These are phyloP conservation scores for Sutorius eximius DNA, from an alignment of 1,284 basidiomycete species.

Conservation along the genomic window DNA sequence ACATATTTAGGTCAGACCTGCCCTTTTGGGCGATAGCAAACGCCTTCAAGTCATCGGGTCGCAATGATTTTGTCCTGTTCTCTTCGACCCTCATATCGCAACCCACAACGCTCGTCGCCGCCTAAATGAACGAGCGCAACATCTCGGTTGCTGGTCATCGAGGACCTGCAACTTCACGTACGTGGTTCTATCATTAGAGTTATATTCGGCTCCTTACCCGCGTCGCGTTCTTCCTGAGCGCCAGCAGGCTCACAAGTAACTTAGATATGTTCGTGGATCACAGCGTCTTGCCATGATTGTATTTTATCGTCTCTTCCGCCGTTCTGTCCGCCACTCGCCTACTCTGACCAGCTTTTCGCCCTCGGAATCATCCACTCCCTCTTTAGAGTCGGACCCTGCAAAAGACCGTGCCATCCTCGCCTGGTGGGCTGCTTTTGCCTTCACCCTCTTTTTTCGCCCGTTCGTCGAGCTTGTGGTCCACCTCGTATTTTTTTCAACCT, in stretches of 20 bases:
- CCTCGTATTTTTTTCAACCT: constrained; percentile 4
- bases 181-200: neutral
- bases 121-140: neutral
- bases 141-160: neutral
- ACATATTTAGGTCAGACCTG: neutral
- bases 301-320: constrained; percentile 10
- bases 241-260: neutral
- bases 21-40: neutral
- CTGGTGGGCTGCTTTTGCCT: constrained; percentile 11
- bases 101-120: neutral
- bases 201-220: neutral
- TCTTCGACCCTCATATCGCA: neutral
- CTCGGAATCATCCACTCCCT: neutral
- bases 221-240: neutral
- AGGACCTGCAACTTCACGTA: neutral
- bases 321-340: neutral
- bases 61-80: neutral
- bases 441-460: constrained; percentile 9
- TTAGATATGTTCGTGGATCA: neutral
- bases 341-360: neutral
- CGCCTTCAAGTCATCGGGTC: neutral
- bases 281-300: constrained; percentile 7
- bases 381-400: neutral
- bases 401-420: constrained; percentile 2
- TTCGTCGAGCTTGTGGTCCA: constrained; percentile 9